Base-by-base conservation (phyloP, 148 eudicot species). In the Rhododendron henanense region DNA sequence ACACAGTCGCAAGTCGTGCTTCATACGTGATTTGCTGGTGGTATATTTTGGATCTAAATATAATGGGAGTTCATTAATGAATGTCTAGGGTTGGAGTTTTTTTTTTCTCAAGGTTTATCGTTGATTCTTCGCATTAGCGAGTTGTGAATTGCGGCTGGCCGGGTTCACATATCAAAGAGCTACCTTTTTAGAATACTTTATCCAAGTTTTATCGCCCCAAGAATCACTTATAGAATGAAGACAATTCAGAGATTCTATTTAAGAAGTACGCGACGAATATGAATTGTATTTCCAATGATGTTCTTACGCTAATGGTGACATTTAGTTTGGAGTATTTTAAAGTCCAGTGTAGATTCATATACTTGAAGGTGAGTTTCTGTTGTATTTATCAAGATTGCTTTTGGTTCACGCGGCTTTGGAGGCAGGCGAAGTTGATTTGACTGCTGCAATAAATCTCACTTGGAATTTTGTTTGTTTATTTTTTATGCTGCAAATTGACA, bases 41-140 rank as follows among this genome's bases (percentile, higher is more conserved):
- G 23, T 79, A 79, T 79, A 79, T 31, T 79, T 79, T 48, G 35
- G 57, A 78, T 41, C 81, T 78, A 78, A 78, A 78, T 78, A 78
- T 78, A 78, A 44, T 23, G 14, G 18, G 53, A 78, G 25, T 78
- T 44, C 50, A 21, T 44, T 19, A 47, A 11, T n/a, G 5, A 45
- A 78, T n/a, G 81, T 23, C 35, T 47, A 4, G 81, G 37, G 35
- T 47, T 78, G 35, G 48, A 78, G 9, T 47, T 79, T 79, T 77
- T 48, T 48, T 79, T 79, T 6, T 5, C 44, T 5, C 44, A 23
- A 47, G 23, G 59, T 23, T 48, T n/a, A 11, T 48, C 14, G 57
- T 48, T 11, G 55, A 44, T 47, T 44, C 18, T 78, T 19, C 8
- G 2, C 81, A n/a, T 78, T 5, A 79, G 81, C 10, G 13, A 25